Evolutionary conservation across 176 grass and related monocot genomes (phyloP).

Genomic region (bread wheat (Triticum aestivum)): DNA sequence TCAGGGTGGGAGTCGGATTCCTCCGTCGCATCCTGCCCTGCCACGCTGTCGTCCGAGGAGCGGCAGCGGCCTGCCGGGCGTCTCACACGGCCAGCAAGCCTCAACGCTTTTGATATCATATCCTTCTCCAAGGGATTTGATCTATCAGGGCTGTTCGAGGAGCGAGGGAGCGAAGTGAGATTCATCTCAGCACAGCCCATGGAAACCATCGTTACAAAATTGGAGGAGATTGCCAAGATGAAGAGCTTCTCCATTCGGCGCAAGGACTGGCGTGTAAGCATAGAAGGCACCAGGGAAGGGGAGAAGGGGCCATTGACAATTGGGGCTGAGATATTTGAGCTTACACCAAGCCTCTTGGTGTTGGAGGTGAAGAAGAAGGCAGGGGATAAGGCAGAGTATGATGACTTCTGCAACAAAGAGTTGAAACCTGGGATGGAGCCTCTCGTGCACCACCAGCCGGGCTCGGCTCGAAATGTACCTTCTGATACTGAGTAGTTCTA

Average conservation of each 20-base stretch:
- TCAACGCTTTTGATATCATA: constrained; percentile 97
- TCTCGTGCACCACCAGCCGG: constrained; percentile 54
- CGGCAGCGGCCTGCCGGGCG: constrained; percentile 20
- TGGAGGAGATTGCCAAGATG: constrained; percentile 90
- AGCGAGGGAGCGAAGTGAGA: constrained; percentile 73
- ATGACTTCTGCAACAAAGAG: constrained; percentile 82
- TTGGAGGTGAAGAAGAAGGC: constrained; percentile 97
- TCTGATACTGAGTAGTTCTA: constrained; percentile 54
- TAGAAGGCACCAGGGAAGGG: constrained; percentile 92
- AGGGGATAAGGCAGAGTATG: constrained; percentile 79
- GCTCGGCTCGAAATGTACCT: constrained; percentile 41
- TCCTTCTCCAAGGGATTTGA: constrained; percentile 86
- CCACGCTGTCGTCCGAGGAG: constrained; percentile 68
- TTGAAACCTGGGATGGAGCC: constrained; percentile 89
- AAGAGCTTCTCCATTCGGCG: constrained; percentile 70
- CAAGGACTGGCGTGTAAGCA: constrained; percentile 82
- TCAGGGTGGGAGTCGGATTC: constrained; percentile 93
- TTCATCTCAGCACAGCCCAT: constrained; percentile 73
- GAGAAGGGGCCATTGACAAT: constrained; percentile 89
- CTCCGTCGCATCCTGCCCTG: constrained; percentile 83
- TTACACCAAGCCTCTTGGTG: constrained; percentile 80
- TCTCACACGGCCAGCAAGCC: constrained; percentile 76
- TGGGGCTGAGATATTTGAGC: constrained; percentile 86
- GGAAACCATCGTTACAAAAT: constrained; percentile 63
- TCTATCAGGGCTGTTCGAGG: constrained; percentile 91